Evolutionary conservation across 202 grass and related monocot species (phyloP).

Genomic region (Saccharum hybrid): DNA sequence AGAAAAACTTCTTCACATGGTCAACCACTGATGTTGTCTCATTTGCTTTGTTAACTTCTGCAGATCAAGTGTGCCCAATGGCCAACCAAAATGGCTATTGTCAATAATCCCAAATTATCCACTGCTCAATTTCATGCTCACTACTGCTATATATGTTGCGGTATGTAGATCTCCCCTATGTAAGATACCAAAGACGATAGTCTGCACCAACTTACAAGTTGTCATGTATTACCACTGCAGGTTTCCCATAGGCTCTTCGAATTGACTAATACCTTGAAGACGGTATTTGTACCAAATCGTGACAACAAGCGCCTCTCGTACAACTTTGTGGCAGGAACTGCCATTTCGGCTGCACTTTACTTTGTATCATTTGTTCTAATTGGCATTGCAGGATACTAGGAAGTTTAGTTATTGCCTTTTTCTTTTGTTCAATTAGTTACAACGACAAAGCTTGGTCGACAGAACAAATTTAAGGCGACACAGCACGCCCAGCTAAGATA

Average conservation of each 20-base stretch:
- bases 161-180: conserved; percentile 54
- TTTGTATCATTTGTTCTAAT: conserved; percentile 71
- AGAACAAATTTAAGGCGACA: conserved; percentile 11
- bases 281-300: conserved; percentile 80
- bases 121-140: conserved; percentile 98
- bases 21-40: conserved; percentile 33
- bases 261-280: conserved; percentile 92
- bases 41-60: conserved; percentile 30
- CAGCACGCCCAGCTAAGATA: not conserved
- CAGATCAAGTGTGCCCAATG: conserved; percentile 90
- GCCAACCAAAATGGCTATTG: conserved; percentile 87
- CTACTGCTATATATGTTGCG: conserved; percentile 87
- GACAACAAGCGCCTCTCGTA: conserved; percentile 77
- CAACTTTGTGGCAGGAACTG: conserved; percentile 61
- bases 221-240: conserved; percentile 50
- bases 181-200: conserved; percentile 22
- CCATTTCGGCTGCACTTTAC: conserved; percentile 67
- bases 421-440: conserved; percentile 33
- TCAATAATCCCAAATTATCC: conserved; percentile 88
- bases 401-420: conserved; percentile 4
- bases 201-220: conserved; percentile 32
- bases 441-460: conserved; percentile 18
- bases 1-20: not conserved
- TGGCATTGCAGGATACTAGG: conserved; percentile 62
- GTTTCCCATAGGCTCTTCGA: conserved; percentile 91